phyloP scores from a whole-genome alignment of 1,284 basidiomycete species.

The Omphalotus olearius region DNA sequence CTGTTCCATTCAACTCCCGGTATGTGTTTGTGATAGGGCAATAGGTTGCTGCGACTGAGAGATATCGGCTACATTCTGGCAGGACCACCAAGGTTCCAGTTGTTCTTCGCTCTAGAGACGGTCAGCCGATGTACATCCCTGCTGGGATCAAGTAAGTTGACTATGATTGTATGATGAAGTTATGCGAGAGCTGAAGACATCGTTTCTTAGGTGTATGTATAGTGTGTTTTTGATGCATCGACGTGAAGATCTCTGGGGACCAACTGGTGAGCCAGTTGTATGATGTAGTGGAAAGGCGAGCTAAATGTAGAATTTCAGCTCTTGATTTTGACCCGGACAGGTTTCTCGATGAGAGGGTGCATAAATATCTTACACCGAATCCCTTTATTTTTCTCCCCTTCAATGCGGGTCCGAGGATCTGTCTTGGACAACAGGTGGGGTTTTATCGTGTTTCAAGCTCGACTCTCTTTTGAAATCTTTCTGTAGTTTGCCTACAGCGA shows the following conservation, averaged over 20 bases:
- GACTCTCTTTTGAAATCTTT: too few relatives aligned
- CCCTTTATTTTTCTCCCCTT: slow-evolving; percentile 61
- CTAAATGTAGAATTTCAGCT: slow-evolving; percentile 23
- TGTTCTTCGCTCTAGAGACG: slow-evolving; percentile 21
- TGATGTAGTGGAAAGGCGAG: not conserved
- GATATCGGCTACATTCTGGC: not conserved
- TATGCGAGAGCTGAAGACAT: not conserved
- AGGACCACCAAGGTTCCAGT: slow-evolving; percentile 26
- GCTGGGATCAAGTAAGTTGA: slow-evolving; percentile 21
- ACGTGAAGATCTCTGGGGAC: slow-evolving; percentile 39
- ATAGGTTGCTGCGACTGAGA: not conserved
- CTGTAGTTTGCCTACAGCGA: slow-evolving; percentile 41
- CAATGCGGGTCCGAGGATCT: slow-evolving; percentile 41
- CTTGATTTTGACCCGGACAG: slow-evolving; percentile 56
- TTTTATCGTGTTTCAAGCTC: too few relatives aligned
- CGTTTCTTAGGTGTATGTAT: slow-evolving; percentile 21
- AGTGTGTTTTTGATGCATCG: slow-evolving; percentile 35
- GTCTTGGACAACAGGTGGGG: not conserved
- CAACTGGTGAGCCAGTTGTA: slow-evolving; percentile 28
- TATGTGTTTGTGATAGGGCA: slow-evolving; percentile 14
- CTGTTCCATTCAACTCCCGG: slow-evolving; percentile 30
- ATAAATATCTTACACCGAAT: slow-evolving; percentile 47
- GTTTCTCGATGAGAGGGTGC: slow-evolving; percentile 49
- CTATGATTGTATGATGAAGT: not conserved
- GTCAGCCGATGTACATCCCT: slow-evolving; percentile 24